Conservation (phyloP, 2,329 filamentous ascomycete species). For the Fusarium tupiense region DNA sequence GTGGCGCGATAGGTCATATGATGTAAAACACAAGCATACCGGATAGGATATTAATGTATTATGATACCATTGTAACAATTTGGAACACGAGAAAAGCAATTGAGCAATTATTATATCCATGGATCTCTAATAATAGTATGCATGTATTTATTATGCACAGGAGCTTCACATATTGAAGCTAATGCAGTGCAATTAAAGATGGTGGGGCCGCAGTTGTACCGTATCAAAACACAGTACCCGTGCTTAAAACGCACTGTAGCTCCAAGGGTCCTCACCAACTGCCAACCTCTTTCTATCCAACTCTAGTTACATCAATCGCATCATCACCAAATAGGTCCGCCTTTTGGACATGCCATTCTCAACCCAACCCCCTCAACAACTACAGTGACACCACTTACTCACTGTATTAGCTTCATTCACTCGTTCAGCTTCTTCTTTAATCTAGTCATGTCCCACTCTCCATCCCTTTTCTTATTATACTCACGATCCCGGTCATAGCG, state of each 20-base stretch:
- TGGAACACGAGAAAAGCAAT: constrained; percentile 3
- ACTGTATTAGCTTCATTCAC: constrained; percentile 13
- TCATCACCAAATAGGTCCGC: constrained; percentile 21
- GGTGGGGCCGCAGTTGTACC: background rate
- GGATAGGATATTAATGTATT: constrained; percentile 39
- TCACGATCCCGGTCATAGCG: constrained; percentile 23
- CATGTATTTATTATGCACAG: background rate
- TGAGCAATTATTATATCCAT: background rate
- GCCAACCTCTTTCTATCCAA: constrained; percentile 33
- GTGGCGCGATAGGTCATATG: constrained; percentile 35
- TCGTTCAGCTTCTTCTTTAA: constrained; percentile 29
- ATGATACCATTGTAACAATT: constrained; percentile 43
- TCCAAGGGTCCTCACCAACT: constrained; percentile 14
- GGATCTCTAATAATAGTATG: background rate
- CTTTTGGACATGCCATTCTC: constrained; percentile 36
- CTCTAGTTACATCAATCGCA: constrained; percentile 21
- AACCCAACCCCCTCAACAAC: constrained; percentile 34
- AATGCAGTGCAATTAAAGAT: constrained; percentile 19
- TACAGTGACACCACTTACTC: constrained; percentile 26
- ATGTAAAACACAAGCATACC: constrained; percentile 6
- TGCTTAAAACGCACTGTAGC: background rate
- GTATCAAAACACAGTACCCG: constrained; percentile 8
- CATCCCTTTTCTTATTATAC: constrained; percentile 21
- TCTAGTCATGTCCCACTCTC: constrained; percentile 44
- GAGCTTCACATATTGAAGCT: background rate